Conservation (phyloP, 805 yeast species). For the Saccharomyces mikatae region DNA sequence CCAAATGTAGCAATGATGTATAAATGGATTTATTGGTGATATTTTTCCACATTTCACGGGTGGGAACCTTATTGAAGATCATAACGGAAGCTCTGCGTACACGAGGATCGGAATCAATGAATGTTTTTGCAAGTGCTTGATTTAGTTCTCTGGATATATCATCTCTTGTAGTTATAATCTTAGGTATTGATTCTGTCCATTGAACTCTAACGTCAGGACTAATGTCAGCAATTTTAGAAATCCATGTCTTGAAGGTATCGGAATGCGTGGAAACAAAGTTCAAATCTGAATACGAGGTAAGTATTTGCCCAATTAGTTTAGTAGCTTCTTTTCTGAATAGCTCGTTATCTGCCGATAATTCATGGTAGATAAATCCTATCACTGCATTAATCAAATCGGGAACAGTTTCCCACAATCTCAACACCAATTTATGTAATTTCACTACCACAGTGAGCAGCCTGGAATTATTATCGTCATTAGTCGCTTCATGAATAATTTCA, state of each 20-base stretch:
- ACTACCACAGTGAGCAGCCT: slow-evolving; percentile 35
- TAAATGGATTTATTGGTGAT: slow-evolving; percentile 42
- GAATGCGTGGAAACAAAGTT: slow-evolving; percentile 53
- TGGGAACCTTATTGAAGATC: slow-evolving; percentile 41
- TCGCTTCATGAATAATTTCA: slow-evolving; percentile 55
- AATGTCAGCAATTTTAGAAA: slow-evolving; percentile 64
- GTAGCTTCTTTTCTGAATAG: slow-evolving; percentile 61
- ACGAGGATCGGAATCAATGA: slow-evolving; percentile 66
- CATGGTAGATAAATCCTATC: slow-evolving; percentile 73
- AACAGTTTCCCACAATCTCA: slow-evolving; percentile 66
- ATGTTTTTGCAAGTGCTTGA: slow-evolving; percentile 55
- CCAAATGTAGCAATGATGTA: slow-evolving; percentile 48
- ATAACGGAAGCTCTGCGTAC: slow-evolving; percentile 59
- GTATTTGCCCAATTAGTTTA: slow-evolving; percentile 59
- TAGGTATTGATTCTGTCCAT: slow-evolving; percentile 59
- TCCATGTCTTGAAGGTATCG: slow-evolving; percentile 62
- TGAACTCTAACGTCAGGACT: slow-evolving; percentile 53
- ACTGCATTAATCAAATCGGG: slow-evolving; percentile 71
- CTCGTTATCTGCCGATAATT: slow-evolving; percentile 63
- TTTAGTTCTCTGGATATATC: slow-evolving; percentile 45
- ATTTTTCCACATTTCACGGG: slow-evolving; percentile 39
- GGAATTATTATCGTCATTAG: slow-evolving; percentile 14
- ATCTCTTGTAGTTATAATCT: slow-evolving; percentile 37
- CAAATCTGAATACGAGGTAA: slow-evolving; percentile 41
- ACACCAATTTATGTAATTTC: slow-evolving; percentile 54